phyloP scores from a whole-genome alignment of 2,329 filamentous ascomycete genomes.

The Sporothrix luriei region DNA sequence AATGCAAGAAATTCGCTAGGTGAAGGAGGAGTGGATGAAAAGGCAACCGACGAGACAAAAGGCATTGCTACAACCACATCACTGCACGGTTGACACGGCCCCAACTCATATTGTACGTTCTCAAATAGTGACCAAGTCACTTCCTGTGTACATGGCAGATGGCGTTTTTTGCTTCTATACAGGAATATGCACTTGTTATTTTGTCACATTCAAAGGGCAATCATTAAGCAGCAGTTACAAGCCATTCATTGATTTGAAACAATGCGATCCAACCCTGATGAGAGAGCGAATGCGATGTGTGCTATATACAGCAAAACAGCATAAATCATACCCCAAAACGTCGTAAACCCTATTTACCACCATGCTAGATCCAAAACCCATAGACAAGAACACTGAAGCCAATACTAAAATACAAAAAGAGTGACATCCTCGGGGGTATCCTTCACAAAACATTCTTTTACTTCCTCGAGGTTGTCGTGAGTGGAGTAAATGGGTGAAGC shows the following conservation, averaged over 20 bases:
- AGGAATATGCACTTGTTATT: not conserved
- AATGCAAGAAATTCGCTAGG: not conserved
- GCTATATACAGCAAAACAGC: conserved; percentile 15
- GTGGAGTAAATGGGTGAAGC: conserved; percentile 6
- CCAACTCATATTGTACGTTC: not conserved
- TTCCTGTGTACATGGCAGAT: not conserved
- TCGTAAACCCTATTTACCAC: conserved; percentile 9
- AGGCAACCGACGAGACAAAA: not conserved
- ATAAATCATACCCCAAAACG: not conserved
- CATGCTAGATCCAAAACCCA: not conserved
- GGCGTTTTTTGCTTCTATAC: not conserved
- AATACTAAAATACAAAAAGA: not conserved
- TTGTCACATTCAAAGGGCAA: not conserved
- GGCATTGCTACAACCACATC: not conserved
- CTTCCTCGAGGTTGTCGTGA: conserved; percentile 25
- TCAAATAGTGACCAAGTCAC: not conserved
- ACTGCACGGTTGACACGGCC: not conserved
- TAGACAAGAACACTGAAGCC: not conserved
- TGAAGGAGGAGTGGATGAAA: not conserved
- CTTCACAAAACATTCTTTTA: conserved; percentile 8
- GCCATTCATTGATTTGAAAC: not conserved
- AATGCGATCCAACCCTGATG: not conserved
- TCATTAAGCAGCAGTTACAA: not conserved
- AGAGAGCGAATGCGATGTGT: conserved; percentile 6
- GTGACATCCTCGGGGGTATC: conserved; percentile 27